Percentiles rank a stretch among this genome's conserved stretches.
Evolutionary conservation across 306 rosid genomes (phyloP).

Genomic region (Alnus rubra): DNA sequence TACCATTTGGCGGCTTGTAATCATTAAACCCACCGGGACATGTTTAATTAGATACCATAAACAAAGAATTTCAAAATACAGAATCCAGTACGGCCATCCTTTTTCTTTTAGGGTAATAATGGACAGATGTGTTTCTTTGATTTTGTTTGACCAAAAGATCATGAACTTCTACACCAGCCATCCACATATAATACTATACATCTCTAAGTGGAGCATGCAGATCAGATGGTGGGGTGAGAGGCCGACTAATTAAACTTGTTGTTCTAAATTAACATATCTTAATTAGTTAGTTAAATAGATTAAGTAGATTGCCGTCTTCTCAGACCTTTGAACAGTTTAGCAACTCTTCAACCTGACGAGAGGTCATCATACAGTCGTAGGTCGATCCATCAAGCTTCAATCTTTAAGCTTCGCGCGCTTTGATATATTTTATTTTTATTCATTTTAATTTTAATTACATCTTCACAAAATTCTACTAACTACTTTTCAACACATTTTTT

Average conservation of each 20-base stretch:
- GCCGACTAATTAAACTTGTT: background rate
- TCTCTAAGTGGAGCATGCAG: slow-evolving; percentile 15
- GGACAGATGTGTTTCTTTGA: slow-evolving; percentile 16
- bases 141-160: background rate
- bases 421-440: too few species aligned
- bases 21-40: slow-evolving; percentile 21
- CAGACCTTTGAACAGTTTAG: background rate
- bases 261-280: background rate
- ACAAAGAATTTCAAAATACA: slow-evolving; percentile 2
- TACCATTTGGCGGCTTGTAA: slow-evolving; percentile 2
- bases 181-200: slow-evolving; percentile 15
- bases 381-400: too few species aligned
- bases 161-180: slow-evolving; percentile 15
- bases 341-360: slow-evolving; percentile 23
- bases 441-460: too few species aligned
- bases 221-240: background rate
- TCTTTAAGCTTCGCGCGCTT: too few species aligned
- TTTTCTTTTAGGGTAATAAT: background rate
- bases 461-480: too few species aligned
- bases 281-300: background rate
- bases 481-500: too few species aligned
- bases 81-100: background rate
- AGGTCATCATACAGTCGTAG: slow-evolving; percentile 11
- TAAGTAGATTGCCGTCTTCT: background rate
- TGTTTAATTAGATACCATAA: background rate